Conservation (phyloP, 2,329 filamentous ascomycete species). For the Trichoderma cornu-damae region DNA sequence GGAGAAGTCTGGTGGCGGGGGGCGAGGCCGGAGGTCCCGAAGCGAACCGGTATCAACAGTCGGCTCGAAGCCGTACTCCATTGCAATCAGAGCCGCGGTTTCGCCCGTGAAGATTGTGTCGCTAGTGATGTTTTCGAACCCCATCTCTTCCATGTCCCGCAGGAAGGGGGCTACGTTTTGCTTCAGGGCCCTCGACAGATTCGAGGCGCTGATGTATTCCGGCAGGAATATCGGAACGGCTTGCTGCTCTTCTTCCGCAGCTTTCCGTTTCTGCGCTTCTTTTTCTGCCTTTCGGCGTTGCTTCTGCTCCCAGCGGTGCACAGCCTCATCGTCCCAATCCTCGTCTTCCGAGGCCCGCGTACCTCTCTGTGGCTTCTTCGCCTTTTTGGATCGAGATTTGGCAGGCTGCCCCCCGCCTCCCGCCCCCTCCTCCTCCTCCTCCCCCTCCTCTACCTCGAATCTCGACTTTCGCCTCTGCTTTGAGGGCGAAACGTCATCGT, state of each 20-base stretch:
- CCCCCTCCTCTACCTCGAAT: slow-evolving; percentile 27
- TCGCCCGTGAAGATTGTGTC: slow-evolving; percentile 88
- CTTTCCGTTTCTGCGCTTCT: slow-evolving; percentile 36
- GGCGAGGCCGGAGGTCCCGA: slow-evolving; percentile 66
- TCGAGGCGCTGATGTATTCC: slow-evolving; percentile 84
- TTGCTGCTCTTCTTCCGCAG: slow-evolving; percentile 38
- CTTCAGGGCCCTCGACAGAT: slow-evolving; percentile 70
- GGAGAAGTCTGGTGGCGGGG: slow-evolving; percentile 62
- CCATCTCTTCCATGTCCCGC: slow-evolving; percentile 71
- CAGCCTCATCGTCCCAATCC: slow-evolving; percentile 38
- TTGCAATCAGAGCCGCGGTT: slow-evolving; percentile 80
- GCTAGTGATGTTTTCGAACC: slow-evolving; percentile 77
- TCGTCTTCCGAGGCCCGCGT: slow-evolving; percentile 27
- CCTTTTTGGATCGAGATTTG: slow-evolving; percentile 24
- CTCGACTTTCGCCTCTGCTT: slow-evolving; percentile 29
- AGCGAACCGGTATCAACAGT: slow-evolving; percentile 62
- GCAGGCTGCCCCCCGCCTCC: slow-evolving; percentile 21
- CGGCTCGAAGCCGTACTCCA: slow-evolving; percentile 90
- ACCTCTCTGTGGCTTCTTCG: slow-evolving; percentile 24
- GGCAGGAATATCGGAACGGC: slow-evolving; percentile 68
- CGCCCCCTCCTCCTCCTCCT: slow-evolving; percentile 26
- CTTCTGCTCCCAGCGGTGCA: slow-evolving; percentile 35
- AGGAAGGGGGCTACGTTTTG: slow-evolving; percentile 69
- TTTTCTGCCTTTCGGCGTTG: slow-evolving; percentile 41
- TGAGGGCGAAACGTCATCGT: slow-evolving; percentile 17